A percentile compares a stretch with the other conserved stretches of the same genome.
Conservation (phyloP, 1,284 basidiomycete species). For the Puccinia triticina region DNA sequence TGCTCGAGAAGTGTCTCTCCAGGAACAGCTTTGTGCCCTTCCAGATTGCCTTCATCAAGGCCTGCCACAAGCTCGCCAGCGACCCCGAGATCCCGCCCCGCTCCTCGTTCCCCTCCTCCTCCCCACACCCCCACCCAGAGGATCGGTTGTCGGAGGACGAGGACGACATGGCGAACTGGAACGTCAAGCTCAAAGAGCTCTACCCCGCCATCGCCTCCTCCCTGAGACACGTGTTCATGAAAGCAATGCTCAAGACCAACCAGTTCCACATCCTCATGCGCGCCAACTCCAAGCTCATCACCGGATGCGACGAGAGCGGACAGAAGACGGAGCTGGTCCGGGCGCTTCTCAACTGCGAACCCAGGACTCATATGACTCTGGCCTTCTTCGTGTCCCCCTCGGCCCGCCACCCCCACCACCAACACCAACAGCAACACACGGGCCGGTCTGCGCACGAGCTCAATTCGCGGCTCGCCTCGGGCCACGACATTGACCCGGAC, state of each 20-base stretch:
- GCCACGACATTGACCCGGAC: constrained; percentile 29
- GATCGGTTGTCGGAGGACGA: too few relatives aligned
- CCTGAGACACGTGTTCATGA: constrained; percentile 44
- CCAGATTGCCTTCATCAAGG: constrained; percentile 51
- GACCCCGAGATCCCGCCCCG: constrained; percentile 25
- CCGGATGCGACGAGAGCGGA: constrained; percentile 24
- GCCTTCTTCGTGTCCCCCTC: constrained; percentile 30
- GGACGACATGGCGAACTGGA: constrained; percentile 49
- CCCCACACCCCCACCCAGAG: too few relatives aligned
- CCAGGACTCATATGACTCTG: constrained; percentile 43
- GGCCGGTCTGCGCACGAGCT: constrained; percentile 37
- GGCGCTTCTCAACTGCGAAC: constrained; percentile 45
- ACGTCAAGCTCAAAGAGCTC: constrained; percentile 49
- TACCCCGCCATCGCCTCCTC: constrained; percentile 43
- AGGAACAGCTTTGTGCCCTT: constrained; percentile 45
- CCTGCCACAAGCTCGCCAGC: constrained; percentile 38
- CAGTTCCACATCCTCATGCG: constrained; percentile 44
- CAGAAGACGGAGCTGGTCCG: constrained; percentile 40
- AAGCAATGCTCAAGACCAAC: constrained; percentile 30
- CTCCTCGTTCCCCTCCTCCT: too few relatives aligned
- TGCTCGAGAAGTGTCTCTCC: constrained; percentile 49
- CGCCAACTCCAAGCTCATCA: constrained; percentile 39
- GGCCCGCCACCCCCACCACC: neutral
- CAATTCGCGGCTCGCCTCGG: constrained; percentile 26
- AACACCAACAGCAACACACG: too few relatives aligned